These are phyloP conservation scores for Ophiosphaerella herpotricha DNA, from an alignment of 2,329 filamentous ascomycete genomes.

Conservation along the genomic window DNA sequence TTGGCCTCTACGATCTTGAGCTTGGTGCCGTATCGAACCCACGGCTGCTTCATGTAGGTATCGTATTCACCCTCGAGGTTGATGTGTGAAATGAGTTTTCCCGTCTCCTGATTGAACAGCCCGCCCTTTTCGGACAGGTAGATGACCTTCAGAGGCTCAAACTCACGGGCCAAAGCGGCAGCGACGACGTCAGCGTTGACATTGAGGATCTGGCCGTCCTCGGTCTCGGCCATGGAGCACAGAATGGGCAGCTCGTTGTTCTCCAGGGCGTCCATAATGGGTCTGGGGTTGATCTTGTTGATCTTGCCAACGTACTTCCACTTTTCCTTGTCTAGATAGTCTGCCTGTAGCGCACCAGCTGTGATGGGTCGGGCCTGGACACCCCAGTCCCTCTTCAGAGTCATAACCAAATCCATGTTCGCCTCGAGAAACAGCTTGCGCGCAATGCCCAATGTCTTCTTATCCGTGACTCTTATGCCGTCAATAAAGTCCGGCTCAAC, in stretches of 20 bases:
- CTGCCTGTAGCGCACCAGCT: slow-evolving; percentile 85
- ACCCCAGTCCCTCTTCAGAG: slow-evolving; percentile 80
- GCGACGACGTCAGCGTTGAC: slow-evolving; percentile 98
- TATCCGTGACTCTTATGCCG: slow-evolving; percentile 93
- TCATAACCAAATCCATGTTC: slow-evolving; percentile 89
- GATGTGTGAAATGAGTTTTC: slow-evolving; percentile 94
- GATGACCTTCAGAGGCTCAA: slow-evolving; percentile 95
- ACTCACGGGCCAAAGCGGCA: slow-evolving; percentile 83
- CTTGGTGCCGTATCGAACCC: slow-evolving; percentile 92
- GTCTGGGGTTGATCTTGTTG: slow-evolving; percentile 84
- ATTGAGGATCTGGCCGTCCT: slow-evolving; percentile 90
- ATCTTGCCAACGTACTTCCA: slow-evolving; percentile 97
- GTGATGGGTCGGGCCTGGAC: slow-evolving; percentile 88
- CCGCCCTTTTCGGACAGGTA: slow-evolving; percentile 99
- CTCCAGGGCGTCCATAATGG: slow-evolving; percentile 88
- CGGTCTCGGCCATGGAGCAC: slow-evolving; percentile 93
- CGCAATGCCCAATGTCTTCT: slow-evolving; percentile 89
- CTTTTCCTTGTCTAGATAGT: slow-evolving; percentile 95
- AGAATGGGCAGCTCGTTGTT: slow-evolving; percentile 87
- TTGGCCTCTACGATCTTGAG: slow-evolving; percentile 99
- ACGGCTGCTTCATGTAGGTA: slow-evolving; percentile 87
- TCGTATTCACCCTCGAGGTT: slow-evolving; percentile 98
- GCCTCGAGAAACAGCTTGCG: slow-evolving; percentile 93
- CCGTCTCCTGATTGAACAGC: slow-evolving; percentile 89
- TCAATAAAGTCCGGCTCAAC: slow-evolving; percentile 96